phyloP scores from a whole-genome alignment of 257 asterid species.

The Prunella vulgaris region DNA sequence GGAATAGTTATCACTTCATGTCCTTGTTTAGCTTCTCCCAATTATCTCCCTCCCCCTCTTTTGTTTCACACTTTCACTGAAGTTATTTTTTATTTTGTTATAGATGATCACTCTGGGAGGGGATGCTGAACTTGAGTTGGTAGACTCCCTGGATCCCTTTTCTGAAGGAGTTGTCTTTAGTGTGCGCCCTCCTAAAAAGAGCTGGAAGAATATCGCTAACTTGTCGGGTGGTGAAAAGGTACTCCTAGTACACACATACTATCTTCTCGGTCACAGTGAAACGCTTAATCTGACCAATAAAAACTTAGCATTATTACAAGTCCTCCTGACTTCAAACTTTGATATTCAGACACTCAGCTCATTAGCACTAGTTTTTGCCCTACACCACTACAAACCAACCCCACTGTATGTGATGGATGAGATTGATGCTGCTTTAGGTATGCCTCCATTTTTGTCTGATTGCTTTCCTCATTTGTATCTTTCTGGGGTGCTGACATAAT shows the following conservation, averaged over 20 bases:
- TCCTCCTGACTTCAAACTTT: not conserved
- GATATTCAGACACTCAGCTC: conserved; percentile 88
- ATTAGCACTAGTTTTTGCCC: conserved; percentile 93
- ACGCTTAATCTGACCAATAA: not conserved
- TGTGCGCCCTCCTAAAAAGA: conserved; percentile 96
- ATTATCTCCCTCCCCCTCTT: too few species aligned
- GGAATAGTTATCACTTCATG: conserved; percentile 52
- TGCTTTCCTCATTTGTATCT: conserved; percentile 8
- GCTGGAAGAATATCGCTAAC: conserved; percentile 98
- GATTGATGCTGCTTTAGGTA: conserved; percentile 97
- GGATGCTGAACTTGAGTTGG: conserved; percentile 93
- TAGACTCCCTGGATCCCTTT: conserved; percentile 96
- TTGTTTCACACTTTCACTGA: not conserved
- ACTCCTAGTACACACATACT: not conserved
- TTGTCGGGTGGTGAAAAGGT: conserved; percentile 99
- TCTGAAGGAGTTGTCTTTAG: conserved; percentile 99
- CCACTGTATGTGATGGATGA: conserved; percentile 98
- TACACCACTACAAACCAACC: conserved; percentile 98
- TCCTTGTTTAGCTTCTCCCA: conserved; percentile 18
- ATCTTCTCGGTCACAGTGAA: not conserved
- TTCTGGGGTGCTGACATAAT: not conserved
- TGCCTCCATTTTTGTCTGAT: not conserved
- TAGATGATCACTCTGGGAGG: conserved; percentile 99
- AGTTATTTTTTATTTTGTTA: conserved; percentile 10
- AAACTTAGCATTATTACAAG: not conserved